Conservation (phyloP, 116 monocot genomes). For the Dioscorea cayenensis region DNA sequence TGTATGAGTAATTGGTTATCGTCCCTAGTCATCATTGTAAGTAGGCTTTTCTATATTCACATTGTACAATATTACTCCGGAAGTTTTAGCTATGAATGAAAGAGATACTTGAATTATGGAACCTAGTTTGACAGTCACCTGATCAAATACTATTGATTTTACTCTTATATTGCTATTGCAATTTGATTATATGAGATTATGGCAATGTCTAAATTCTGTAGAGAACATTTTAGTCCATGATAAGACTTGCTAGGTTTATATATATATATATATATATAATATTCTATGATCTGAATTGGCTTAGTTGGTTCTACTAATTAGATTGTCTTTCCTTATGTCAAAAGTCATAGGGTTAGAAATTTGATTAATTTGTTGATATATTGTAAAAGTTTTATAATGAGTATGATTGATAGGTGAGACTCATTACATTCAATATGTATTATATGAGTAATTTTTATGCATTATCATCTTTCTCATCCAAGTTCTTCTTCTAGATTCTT, state of each 20-base stretch:
- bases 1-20: too few species aligned
- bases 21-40: too few species aligned
- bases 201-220: not conserved
- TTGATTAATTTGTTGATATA: too few species aligned
- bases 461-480: constrained; percentile 12
- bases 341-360: too few species aligned
- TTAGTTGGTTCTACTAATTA: too few species aligned
- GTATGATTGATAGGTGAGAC: not conserved
- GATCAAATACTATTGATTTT: not conserved
- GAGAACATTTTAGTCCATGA: not conserved
- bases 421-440: not conserved
- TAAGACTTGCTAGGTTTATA: too few species aligned
- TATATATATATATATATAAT: too few species aligned
- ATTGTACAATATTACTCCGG: too few species aligned
- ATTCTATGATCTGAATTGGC: too few species aligned
- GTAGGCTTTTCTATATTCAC: too few species aligned
- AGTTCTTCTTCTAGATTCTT: constrained; percentile 64
- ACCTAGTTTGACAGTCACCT: not conserved
- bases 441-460: not conserved
- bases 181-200: not conserved
- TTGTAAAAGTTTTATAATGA: not conserved
- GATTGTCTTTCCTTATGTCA: too few species aligned
- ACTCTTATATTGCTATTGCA: not conserved
- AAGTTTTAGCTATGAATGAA: not conserved
- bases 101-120: not conserved